Conservation (phyloP, 176 grass and related monocot species). For the Bonia amplexicaulis region DNA sequence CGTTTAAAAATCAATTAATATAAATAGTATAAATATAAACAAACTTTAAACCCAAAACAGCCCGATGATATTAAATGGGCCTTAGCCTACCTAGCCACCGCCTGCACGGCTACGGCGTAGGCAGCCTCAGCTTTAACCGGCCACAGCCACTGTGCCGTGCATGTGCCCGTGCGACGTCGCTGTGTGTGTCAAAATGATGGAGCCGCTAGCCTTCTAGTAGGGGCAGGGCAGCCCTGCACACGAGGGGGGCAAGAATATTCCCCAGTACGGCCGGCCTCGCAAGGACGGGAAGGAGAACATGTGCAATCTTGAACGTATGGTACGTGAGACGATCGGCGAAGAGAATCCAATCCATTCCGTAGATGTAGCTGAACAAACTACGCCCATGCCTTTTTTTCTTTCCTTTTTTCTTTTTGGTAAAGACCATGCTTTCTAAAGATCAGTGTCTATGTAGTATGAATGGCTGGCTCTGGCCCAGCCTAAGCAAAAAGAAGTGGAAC, state of each 20-base stretch:
- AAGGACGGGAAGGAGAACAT: neutral
- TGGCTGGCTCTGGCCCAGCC: neutral
- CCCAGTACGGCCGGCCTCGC: neutral
- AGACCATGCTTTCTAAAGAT: no score
- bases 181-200: neutral
- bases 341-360: neutral
- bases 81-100: neutral
- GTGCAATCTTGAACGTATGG: neutral
- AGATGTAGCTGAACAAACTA: no score
- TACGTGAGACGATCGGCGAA: neutral
- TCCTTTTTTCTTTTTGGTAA: no score
- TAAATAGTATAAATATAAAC: no score
- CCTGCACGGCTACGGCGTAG: conserved; percentile 27
- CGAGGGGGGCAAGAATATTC: neutral
- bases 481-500: neutral
- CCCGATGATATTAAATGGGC: no score
- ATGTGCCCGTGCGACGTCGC: conserved; percentile 9
- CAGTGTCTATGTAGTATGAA: no score
- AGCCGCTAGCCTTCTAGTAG: neutral
- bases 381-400: no score
- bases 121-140: neutral
- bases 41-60: no score
- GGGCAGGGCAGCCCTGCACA: neutral
- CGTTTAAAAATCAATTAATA: fast-evolving
- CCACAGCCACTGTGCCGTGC: conserved; percentile 7